Conservation (phyloP, 75 land plant genomes). For the Isoetes taiwanensis region DNA sequence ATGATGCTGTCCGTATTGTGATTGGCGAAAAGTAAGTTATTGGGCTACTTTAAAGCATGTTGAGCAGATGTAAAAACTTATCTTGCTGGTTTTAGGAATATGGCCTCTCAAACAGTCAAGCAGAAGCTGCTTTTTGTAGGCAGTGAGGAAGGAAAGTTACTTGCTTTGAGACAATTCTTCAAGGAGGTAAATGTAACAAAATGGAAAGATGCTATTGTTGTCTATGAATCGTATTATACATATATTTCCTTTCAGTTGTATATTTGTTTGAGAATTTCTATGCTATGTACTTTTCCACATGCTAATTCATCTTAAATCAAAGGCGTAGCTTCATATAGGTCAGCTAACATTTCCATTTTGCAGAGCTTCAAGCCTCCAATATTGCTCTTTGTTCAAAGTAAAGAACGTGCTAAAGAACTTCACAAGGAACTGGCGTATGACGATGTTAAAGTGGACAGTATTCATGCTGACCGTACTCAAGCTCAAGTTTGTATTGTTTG, state of each 20-base stretch:
- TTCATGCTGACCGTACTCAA: slow-evolving; percentile 82
- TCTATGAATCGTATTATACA: not conserved
- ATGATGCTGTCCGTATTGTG: slow-evolving; percentile 77
- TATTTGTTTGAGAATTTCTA: not conserved
- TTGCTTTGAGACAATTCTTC: slow-evolving; percentile 85
- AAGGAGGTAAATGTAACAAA: slow-evolving; percentile 40
- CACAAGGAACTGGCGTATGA: slow-evolving; percentile 59
- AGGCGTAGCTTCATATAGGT: not conserved
- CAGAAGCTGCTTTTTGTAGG: slow-evolving; percentile 79
- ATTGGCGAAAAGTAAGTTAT: slow-evolving; percentile 64
- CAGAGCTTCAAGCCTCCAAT: slow-evolving; percentile 77
- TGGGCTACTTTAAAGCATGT: not conserved
- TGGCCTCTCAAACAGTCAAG: slow-evolving; percentile 60
- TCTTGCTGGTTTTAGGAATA: slow-evolving; percentile 37
- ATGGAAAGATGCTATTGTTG: not conserved
- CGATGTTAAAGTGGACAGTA: slow-evolving; percentile 54
- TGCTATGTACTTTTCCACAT: not conserved
- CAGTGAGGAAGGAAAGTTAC: slow-evolving; percentile 84
- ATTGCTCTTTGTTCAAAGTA: slow-evolving; percentile 84
- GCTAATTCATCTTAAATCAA: not conserved
- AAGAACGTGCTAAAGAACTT: slow-evolving; percentile 85
- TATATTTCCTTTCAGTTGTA: not conserved
- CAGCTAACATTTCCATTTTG: not conserved
- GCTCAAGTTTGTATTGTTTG: slow-evolving; percentile 32
- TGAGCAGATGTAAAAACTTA: not conserved